phyloP scores from a whole-genome alignment of 1,139 yeast genomes.

The Candida sanyaensis region DNA sequence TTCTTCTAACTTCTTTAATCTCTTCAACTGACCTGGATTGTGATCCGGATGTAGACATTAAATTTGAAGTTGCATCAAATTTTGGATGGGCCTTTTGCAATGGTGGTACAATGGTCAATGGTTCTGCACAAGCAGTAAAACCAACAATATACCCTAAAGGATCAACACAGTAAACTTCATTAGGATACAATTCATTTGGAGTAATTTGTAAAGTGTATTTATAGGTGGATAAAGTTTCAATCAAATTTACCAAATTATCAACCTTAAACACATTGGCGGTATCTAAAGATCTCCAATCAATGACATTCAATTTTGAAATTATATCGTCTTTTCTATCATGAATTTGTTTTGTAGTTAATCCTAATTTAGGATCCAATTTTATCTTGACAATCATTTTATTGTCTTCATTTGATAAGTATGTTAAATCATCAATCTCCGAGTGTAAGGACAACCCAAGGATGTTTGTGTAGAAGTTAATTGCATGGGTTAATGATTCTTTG shows the following conservation, averaged over 20 bases:
- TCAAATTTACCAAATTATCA: constrained; percentile 33
- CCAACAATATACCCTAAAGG: constrained; percentile 71
- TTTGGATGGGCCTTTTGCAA: constrained; percentile 18
- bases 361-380: constrained; percentile 25
- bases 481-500: constrained; percentile 30
- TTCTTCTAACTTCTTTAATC: constrained; percentile 20
- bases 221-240: constrained; percentile 29
- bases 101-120: constrained; percentile 56
- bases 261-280: constrained; percentile 41
- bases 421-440: constrained; percentile 22
- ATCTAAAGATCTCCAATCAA: constrained; percentile 56
- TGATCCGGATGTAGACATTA: constrained; percentile 17
- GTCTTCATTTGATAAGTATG: constrained; percentile 34
- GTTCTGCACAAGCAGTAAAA: constrained; percentile 60
- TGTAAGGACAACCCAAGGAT: constrained; percentile 43
- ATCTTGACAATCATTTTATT: constrained; percentile 32
- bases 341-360: constrained; percentile 29
- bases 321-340: constrained; percentile 24
- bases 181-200: constrained; percentile 70
- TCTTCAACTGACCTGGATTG: constrained; percentile 16
- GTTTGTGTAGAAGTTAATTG: constrained; percentile 49
- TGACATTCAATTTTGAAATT: constrained; percentile 24
- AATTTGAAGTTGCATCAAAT: constrained; percentile 8
- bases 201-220: constrained; percentile 35
- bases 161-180: constrained; percentile 66